Evolutionary conservation across 116 monocot genomes (phyloP), one percentile per base, ranked within the genome.

Genomic region (Thalassia testudinum): DNA sequence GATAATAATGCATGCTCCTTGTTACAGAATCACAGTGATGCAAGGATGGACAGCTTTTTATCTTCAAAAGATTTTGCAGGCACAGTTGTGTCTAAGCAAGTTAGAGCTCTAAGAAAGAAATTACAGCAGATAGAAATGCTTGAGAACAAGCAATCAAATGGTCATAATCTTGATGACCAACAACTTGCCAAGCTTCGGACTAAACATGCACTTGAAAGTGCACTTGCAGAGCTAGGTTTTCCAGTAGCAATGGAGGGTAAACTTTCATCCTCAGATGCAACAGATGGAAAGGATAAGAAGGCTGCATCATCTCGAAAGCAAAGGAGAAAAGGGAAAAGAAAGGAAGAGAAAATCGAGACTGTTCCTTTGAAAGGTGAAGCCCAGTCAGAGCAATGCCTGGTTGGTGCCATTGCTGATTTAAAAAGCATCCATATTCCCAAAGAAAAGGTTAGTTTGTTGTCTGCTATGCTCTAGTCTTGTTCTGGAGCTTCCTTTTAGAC

Each of bases 61-160:
- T 72, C 70, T 64, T 52, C 52, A 30, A 66, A 73, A 43, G 72
- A 53, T 54, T 51, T 24, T 43, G 59, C 69, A 23, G 75, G 75
- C 14, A 70, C 73, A 69, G 69, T 59, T 40, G 66, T 74, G 21
- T 66, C 37, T 10, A 99, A 99, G 66, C 82, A 90, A 83, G 77
- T 99, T 14, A 85, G 99, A 71, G 86, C 86, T 23, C 50, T 90
- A 26, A 62, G 75, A 52, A 99, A 99, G 60, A 99, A 99, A 37
- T 67, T 99, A 57, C 99, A 99, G 66, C 99, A 99, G 52, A 90
- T 99, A 51, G 99, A 99, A 64, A 83, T 86, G 60, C 90, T 99
- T 66, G 99, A 99, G 71, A 56, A 37, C 3, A 99, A 80, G 62
- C 72, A 69, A 53, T 68, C 51, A 13, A 64, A 47, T 53, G 90